phyloP scores from a whole-genome alignment of 257 asterid species.

The Nicotiana obtusifolia region DNA sequence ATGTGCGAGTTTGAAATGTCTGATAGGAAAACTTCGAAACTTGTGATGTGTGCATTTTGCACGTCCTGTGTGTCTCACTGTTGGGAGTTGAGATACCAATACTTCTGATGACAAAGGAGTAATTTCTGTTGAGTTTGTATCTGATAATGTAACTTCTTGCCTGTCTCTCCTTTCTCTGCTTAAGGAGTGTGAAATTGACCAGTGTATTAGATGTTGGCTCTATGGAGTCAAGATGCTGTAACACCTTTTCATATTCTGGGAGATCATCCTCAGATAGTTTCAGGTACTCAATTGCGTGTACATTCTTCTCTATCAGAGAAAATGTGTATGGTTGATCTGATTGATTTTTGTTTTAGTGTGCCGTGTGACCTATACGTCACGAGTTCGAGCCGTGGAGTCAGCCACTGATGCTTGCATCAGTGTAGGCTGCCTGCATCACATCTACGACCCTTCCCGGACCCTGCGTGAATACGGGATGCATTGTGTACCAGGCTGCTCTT shows the following conservation, averaged over 20 bases:
- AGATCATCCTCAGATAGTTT: not conserved
- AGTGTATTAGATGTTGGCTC: not conserved
- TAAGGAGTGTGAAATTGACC: not conserved
- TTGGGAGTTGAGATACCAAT: not conserved
- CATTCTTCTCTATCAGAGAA: not conserved
- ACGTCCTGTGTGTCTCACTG: not conserved
- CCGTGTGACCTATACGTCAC: too few species aligned
- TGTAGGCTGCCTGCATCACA: too few species aligned
- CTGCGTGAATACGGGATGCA: too few species aligned
- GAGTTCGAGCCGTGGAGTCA: too few species aligned
- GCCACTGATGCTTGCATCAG: too few species aligned
- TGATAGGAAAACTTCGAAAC: not conserved
- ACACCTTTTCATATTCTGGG: not conserved
- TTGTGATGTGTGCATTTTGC: not conserved
- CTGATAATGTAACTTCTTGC: not conserved
- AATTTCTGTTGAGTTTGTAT: not conserved
- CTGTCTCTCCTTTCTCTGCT: not conserved
- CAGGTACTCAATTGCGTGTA: not conserved
- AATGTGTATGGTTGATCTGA: not conserved
- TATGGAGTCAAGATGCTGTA: not conserved
- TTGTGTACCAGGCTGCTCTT: not conserved
- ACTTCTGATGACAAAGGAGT: not conserved
- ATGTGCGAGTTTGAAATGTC: not conserved
- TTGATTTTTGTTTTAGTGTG: not conserved
- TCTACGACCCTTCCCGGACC: too few species aligned